Percentiles rank a stretch among this genome's conserved stretches.
Conservation (phyloP, 208 protist genomes). For the Acanthamoeba castellanii region DNA sequence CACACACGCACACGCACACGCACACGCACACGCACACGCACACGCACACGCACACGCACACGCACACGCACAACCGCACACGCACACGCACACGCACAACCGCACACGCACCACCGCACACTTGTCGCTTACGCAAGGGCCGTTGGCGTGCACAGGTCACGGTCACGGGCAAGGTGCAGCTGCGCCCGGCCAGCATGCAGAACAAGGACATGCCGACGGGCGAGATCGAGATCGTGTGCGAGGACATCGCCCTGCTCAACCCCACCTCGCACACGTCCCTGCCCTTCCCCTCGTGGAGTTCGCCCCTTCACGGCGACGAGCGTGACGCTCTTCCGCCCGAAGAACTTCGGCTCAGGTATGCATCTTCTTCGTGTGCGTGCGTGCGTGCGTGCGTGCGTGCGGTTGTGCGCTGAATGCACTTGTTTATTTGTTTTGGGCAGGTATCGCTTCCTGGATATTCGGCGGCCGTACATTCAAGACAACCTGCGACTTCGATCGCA, state of each 20-base stretch:
- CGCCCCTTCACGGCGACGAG: not conserved
- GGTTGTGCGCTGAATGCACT: not conserved
- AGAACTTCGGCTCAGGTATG: not conserved
- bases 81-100: too few relatives aligned
- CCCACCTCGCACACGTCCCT: slow-evolving; percentile 49
- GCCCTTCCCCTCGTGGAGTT: slow-evolving; percentile 66
- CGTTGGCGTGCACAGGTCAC: not conserved
- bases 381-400: not conserved
- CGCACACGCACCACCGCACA: not conserved
- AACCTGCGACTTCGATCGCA: slow-evolving; percentile 83
- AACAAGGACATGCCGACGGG: slow-evolving; percentile 76
- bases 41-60: not conserved
- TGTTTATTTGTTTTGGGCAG: slow-evolving; percentile 71
- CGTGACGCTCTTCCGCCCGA: slow-evolving; percentile 1
- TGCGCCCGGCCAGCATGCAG: slow-evolving; percentile 55
- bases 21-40: not conserved
- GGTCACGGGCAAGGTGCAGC: slow-evolving; percentile 61
- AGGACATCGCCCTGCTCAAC: slow-evolving; percentile 38
- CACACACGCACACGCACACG: not conserved
- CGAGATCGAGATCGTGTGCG: slow-evolving; percentile 66
- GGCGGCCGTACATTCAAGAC: slow-evolving; percentile 77
- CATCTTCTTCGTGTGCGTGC: not conserved
- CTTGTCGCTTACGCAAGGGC: not conserved
- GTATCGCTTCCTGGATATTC: slow-evolving; percentile 86
- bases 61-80: too few relatives aligned